A percentile compares a stretch with the other conserved stretches of the same genome.
Conservation (phyloP, 108 stramenopile genomes). For the Nitzschia sp. region DNA sequence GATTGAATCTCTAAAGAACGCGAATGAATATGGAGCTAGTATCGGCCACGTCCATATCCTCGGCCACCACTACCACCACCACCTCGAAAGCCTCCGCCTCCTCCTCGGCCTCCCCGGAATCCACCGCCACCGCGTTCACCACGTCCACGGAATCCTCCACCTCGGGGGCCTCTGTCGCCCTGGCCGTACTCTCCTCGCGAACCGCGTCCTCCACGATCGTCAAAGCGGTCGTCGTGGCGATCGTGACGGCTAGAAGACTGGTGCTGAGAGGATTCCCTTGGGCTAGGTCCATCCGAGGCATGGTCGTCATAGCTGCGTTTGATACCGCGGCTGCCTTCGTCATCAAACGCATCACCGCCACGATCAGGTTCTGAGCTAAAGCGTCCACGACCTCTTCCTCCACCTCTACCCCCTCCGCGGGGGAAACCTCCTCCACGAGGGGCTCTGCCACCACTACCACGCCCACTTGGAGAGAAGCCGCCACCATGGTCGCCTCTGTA, state of each 20-base stretch:
- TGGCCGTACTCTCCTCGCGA: constrained; percentile 9
- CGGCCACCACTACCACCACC: constrained; percentile 33
- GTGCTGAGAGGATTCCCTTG: background rate
- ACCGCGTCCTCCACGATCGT: constrained; percentile 23
- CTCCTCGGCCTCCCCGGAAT: background rate
- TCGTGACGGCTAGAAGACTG: constrained; percentile 6
- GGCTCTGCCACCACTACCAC: constrained; percentile 4
- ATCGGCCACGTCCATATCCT: constrained; percentile 15
- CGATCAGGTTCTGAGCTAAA: constrained; percentile 18
- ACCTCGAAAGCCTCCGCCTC: constrained; percentile 20
- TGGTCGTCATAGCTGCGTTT: constrained; percentile 43
- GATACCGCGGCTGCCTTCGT: constrained; percentile 38
- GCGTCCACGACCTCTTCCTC: constrained; percentile 29
- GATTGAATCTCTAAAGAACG: too few relatives aligned
- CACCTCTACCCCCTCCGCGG: constrained; percentile 19
- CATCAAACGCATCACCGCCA: constrained; percentile 28
- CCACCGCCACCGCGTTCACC: constrained; percentile 27
- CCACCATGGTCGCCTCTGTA: constrained; percentile 5
- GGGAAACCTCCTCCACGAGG: constrained; percentile 3
- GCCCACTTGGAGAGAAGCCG: background rate
- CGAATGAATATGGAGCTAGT: too few relatives aligned
- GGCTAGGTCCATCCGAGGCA: background rate
- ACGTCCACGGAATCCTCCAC: constrained; percentile 31
- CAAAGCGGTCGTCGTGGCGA: constrained; percentile 23
- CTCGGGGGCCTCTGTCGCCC: constrained; percentile 21